A percentile compares a stretch with the other conserved stretches of the same genome.
These are phyloP conservation scores for Solanum sitiens DNA, from an alignment of 257 asterid genomes.

Conservation along the genomic window DNA sequence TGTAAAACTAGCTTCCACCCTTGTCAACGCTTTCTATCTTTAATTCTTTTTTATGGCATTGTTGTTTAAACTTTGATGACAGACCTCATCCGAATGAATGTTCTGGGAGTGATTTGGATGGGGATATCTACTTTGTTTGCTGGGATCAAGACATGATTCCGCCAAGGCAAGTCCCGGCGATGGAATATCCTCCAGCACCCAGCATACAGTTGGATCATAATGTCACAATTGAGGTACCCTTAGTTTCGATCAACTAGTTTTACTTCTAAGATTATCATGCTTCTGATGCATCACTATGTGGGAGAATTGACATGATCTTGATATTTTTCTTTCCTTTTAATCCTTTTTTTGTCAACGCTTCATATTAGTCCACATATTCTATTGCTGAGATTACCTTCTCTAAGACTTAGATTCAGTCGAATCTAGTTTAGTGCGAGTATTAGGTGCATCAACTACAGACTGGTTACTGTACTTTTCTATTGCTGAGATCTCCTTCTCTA, in stretches of 20 bases:
- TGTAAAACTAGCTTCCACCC: background rate
- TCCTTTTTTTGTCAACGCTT: no score
- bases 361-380: no score
- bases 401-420: no score
- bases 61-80: background rate
- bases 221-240: constrained; percentile 68
- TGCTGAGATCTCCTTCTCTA: no score
- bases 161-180: constrained; percentile 24
- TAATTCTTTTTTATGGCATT: background rate
- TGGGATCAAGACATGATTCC: constrained; percentile 86
- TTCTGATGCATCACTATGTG: background rate
- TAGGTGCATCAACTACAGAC: no score
- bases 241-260: background rate
- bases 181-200: constrained; percentile 72
- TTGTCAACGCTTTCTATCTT: background rate
- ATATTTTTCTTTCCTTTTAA: no score
- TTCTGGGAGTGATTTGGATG: constrained; percentile 96
- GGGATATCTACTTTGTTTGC: constrained; percentile 85
- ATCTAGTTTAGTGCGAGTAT: no score
- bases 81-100: constrained; percentile 99
- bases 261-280: background rate
- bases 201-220: constrained; percentile 40
- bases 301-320: no score
- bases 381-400: no score
- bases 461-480: no score